phyloP scores from a whole-genome alignment of 2,329 filamentous ascomycete species.

The Apiospora saccharicola region DNA sequence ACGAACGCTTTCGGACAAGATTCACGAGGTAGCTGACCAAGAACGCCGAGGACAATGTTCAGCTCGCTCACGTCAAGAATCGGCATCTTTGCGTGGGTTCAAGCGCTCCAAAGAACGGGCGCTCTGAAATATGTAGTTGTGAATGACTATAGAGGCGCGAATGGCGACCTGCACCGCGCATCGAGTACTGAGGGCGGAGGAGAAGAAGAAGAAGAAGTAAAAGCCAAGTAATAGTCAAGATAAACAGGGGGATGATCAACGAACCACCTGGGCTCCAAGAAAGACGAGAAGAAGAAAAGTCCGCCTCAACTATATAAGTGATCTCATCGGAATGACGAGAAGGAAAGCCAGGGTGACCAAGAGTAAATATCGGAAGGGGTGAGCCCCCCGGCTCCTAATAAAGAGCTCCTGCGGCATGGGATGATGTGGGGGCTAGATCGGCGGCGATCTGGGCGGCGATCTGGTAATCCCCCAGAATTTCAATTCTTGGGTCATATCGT shows the following conservation, averaged over 20 bases:
- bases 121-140: neutral
- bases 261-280: conserved; percentile 12
- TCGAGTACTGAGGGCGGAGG: neutral
- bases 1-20: neutral
- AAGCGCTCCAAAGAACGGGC: neutral
- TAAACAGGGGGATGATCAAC: neutral
- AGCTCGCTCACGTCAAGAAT: conserved; percentile 58
- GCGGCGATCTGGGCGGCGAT: neutral
- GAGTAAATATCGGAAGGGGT: neutral
- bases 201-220: neutral
- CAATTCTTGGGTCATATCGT: neutral
- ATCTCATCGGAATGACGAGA: neutral
- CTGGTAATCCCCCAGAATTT: neutral
- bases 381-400: neutral
- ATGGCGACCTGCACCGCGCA: conserved; percentile 9
- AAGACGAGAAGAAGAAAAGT: neutral
- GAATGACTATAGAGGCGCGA: neutral
- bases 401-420: neutral
- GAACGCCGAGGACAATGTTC: conserved; percentile 57
- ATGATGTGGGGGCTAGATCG: neutral
- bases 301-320: no score
- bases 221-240: neutral
- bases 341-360: neutral
- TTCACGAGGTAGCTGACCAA: conserved; percentile 46
- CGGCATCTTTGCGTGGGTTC: conserved; percentile 46